These are phyloP conservation scores for Blastomyces gilchristii DNA, from an alignment of 2,329 filamentous ascomycete genomes.

Conservation along the genomic window DNA sequence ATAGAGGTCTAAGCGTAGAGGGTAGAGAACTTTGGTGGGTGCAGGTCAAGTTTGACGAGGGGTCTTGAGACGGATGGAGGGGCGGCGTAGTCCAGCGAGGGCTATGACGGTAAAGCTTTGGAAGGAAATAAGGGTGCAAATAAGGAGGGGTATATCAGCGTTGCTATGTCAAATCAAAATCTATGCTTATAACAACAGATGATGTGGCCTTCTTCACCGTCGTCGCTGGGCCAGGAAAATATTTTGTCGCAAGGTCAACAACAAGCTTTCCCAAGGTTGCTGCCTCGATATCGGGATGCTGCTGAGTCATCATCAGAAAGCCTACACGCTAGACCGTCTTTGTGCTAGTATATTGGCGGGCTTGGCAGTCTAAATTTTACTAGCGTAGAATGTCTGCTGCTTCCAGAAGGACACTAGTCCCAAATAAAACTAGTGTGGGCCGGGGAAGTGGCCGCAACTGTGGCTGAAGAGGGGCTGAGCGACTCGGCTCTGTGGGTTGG, in stretches of 20 bases:
- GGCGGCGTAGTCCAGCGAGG: neutral
- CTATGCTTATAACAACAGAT: neutral
- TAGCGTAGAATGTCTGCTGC: neutral
- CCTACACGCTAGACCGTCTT: neutral
- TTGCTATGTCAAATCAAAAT: neutral
- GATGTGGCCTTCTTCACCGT: neutral
- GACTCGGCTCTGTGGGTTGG: neutral
- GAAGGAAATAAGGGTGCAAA: neutral
- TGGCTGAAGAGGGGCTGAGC: neutral
- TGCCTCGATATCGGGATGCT: neutral
- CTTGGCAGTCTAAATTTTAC: no score
- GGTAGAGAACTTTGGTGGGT: neutral
- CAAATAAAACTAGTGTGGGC: neutral
- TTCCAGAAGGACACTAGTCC: conserved; percentile 3
- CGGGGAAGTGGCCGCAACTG: neutral
- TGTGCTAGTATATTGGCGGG: neutral
- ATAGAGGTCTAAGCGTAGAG: neutral
- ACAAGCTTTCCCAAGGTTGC: neutral
- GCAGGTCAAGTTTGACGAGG: neutral
- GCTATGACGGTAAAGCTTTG: neutral
- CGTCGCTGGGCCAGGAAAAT: neutral
- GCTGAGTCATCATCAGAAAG: conserved; percentile 1
- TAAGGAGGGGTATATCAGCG: neutral
- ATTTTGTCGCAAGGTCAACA: neutral
- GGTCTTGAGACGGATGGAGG: neutral